phyloP scores from a whole-genome alignment of 2,329 filamentous ascomycete species.

The Botrytis byssoidea region DNA sequence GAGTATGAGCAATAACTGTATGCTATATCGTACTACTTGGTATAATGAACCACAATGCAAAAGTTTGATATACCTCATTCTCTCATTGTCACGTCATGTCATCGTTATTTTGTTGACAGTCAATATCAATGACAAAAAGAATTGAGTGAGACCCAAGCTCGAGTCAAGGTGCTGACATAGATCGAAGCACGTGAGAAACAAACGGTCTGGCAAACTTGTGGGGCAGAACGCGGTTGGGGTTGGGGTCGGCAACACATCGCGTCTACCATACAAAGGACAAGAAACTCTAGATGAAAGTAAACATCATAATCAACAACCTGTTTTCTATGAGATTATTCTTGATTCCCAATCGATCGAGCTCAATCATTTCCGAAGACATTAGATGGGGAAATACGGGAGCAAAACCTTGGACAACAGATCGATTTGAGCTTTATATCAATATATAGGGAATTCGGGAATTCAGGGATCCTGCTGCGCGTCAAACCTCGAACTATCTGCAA shows the following conservation, averaged over 20 bases:
- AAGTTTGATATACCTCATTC: neutral
- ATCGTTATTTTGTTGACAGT: neutral
- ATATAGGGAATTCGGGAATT: neutral
- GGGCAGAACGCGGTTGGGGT: neutral
- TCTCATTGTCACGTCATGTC: neutral
- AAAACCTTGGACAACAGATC: neutral
- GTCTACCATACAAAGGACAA: conserved; percentile 8
- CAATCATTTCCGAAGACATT: neutral
- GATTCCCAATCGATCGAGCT: neutral
- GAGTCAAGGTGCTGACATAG: neutral
- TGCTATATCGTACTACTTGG: neutral
- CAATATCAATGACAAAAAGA: neutral
- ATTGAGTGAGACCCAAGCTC: neutral
- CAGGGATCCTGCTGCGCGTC: conserved; percentile 1
- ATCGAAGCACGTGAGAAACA: neutral
- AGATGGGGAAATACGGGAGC: neutral
- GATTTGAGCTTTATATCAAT: neutral
- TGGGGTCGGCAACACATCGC: conserved; percentile 11
- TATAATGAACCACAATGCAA: neutral
- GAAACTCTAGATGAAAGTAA: conserved; percentile 11
- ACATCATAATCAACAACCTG: neutral
- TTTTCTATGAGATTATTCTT: neutral
- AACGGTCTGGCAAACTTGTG: neutral
- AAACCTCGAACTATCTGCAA: conserved; percentile 8
- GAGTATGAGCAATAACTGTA: neutral